Evolutionary conservation across 2,329 filamentous ascomycete species (phyloP).

Genomic region (Penicillium sp.): DNA sequence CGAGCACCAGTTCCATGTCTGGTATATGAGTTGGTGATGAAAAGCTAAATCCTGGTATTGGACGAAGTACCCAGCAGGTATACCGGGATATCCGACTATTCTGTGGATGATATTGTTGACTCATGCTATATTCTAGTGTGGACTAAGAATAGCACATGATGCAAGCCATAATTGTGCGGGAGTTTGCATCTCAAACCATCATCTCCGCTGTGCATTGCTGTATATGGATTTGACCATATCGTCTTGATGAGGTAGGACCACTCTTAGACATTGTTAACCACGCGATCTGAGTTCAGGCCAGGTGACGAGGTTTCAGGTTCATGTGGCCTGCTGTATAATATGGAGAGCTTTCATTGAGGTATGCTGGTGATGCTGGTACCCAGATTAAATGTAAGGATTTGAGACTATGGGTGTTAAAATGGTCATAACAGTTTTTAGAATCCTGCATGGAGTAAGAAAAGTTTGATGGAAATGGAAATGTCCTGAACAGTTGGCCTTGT

Average conservation of each 20-base stretch:
- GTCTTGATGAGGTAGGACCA: conserved; percentile 23
- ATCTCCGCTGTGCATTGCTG: conserved; percentile 29
- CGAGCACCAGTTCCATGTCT: no score
- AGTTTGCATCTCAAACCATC: conserved; percentile 31
- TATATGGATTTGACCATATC: conserved; percentile 31
- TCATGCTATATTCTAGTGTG: no score
- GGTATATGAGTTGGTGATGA: no score
- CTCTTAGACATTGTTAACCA: conserved; percentile 1
- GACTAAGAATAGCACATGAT: conserved; percentile 10
- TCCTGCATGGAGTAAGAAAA: not conserved
- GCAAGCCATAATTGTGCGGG: conserved; percentile 28
- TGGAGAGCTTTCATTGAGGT: not conserved
- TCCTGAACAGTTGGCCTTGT: not conserved
- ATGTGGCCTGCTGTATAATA: no score
- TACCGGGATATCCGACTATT: no score
- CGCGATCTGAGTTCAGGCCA: not conserved
- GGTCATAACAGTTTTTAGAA: no score
- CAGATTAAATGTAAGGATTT: not conserved
- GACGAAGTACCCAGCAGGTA: no score
- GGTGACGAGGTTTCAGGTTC: not conserved
- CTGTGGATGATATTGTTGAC: no score
- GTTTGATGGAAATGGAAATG: no score
- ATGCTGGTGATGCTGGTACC: no score
- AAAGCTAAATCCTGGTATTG: no score
- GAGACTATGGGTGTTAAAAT: no score